Evolutionary conservation across 2,329 filamentous ascomycete genomes (phyloP).

Genomic region (Aschersonia sp.): DNA sequence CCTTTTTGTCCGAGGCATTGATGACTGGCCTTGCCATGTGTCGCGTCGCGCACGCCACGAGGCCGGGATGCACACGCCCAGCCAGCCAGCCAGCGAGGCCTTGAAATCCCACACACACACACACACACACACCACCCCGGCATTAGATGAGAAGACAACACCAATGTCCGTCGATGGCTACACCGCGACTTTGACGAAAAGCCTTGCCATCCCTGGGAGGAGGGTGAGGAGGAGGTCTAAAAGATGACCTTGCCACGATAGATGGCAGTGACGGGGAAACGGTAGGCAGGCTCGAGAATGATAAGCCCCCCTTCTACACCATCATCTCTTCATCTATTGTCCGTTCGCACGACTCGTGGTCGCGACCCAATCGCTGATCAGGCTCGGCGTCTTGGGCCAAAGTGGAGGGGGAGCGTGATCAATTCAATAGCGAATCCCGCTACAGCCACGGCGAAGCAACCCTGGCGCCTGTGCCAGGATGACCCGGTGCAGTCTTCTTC

Average conservation of each 20-base stretch:
- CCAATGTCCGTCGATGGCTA: not conserved
- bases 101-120: not conserved
- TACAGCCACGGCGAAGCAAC: not conserved
- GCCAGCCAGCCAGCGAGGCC: not conserved
- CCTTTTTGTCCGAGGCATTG: not conserved
- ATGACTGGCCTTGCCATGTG: not conserved
- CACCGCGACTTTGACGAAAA: no score
- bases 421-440: no score
- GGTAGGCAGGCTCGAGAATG: no score
- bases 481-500: not conserved
- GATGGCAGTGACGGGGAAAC: no score
- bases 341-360: not conserved
- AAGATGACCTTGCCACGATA: no score
- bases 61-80: slow-evolving; percentile 1
- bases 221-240: not conserved
- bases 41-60: not conserved
- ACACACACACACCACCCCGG: not conserved
- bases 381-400: no score
- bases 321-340: not conserved
- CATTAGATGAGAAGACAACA: not conserved
- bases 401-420: no score
- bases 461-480: not conserved
- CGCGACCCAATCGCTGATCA: not conserved
- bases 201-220: not conserved
- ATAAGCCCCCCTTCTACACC: no score